Evolutionary conservation across 805 yeast genomes (phyloP).

Genomic region (Wickerhamomyces bisporus): DNA sequence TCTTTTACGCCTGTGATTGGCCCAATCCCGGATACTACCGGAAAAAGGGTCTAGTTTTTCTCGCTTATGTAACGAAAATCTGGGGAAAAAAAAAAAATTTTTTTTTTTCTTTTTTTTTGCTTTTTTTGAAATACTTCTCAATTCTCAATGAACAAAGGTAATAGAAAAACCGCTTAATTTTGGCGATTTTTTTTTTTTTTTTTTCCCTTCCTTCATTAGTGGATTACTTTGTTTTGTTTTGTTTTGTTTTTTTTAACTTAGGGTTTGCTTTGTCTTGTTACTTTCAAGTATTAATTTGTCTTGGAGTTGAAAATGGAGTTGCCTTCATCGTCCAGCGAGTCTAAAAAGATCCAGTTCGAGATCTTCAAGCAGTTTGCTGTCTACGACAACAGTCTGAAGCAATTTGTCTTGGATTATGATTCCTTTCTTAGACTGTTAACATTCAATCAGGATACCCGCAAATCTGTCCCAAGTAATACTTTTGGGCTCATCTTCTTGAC

Average conservation of each 20-base stretch:
- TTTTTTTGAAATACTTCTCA: not conserved
- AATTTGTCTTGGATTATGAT: conserved; percentile 29
- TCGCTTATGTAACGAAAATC: not conserved
- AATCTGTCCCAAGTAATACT: conserved; percentile 49
- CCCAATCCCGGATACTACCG: not conserved
- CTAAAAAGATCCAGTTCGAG: conserved; percentile 34
- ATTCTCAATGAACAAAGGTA: too few relatives aligned
- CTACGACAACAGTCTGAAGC: conserved; percentile 26
- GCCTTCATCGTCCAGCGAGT: conserved; percentile 30
- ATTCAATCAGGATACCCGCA: conserved; percentile 38
- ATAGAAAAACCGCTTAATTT: too few relatives aligned
- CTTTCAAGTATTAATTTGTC: too few relatives aligned
- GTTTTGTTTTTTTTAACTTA: too few relatives aligned
- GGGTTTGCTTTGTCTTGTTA: too few relatives aligned
- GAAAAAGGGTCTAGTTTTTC: too few relatives aligned
- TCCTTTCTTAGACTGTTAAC: conserved; percentile 32
- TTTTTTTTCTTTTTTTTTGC: not conserved
- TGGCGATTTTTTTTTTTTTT: too few relatives aligned
- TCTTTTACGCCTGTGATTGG: not conserved
- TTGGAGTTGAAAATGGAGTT: conserved; percentile 38
- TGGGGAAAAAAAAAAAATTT: not conserved
- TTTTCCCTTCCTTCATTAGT: too few relatives aligned
- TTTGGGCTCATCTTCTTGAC: conserved; percentile 72
- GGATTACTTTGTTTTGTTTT: too few relatives aligned
- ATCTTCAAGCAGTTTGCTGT: conserved; percentile 41